A percentile compares a stretch with the other conserved stretches of the same genome.
These are phyloP conservation scores for Lachancea cidri DNA, from an alignment of 805 yeast genomes.

Conservation along the genomic window DNA sequence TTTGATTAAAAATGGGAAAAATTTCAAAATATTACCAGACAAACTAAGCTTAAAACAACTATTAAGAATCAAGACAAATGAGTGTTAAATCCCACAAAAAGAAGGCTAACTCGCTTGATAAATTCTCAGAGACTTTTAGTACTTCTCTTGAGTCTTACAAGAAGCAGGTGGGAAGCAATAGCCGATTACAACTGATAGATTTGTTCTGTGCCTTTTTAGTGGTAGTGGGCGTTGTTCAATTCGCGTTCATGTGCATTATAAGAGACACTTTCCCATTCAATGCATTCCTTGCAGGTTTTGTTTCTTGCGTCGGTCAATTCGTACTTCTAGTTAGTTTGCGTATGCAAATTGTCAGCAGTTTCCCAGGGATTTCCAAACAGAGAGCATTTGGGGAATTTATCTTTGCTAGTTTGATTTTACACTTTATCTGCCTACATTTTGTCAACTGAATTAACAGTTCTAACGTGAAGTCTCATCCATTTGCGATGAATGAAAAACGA, in stretches of 20 bases:
- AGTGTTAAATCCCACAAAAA: slow-evolving; percentile 2
- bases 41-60: background rate
- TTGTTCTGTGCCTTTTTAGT: slow-evolving; percentile 71
- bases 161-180: slow-evolving; percentile 32
- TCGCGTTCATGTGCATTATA: slow-evolving; percentile 64
- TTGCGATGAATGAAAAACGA: slow-evolving; percentile 5
- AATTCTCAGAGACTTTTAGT: slow-evolving; percentile 27
- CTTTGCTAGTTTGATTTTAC: slow-evolving; percentile 81
- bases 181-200: slow-evolving; percentile 64
- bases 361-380: slow-evolving; percentile 43
- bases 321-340: slow-evolving; percentile 81
- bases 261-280: slow-evolving; percentile 91
- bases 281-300: slow-evolving; percentile 91
- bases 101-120: slow-evolving; percentile 6
- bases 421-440: slow-evolving; percentile 85
- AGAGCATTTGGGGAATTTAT: slow-evolving; percentile 84
- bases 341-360: slow-evolving; percentile 55
- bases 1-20: background rate
- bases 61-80: slow-evolving; percentile 1
- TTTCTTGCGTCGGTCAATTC: slow-evolving; percentile 91
- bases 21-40: background rate
- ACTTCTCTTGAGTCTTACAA: slow-evolving; percentile 21
- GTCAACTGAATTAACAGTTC: slow-evolving; percentile 57
- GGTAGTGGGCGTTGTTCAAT: slow-evolving; percentile 69
- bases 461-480: too few relatives aligned